Conservation (phyloP, 495 filamentous ascomycete species). For the Penicillium canariense region DNA sequence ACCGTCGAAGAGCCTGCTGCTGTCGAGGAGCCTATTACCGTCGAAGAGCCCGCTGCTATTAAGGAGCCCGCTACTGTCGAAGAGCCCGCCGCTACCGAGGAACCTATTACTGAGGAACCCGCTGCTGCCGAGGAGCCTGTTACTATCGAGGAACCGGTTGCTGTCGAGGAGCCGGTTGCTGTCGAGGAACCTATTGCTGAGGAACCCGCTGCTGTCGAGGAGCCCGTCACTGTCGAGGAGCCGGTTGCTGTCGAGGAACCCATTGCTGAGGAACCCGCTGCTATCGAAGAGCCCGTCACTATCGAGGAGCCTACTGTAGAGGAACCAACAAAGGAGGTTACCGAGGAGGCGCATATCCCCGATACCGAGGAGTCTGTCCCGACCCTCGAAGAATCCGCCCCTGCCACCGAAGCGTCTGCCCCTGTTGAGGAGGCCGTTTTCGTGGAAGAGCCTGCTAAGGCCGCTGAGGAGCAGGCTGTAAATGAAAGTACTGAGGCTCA, state of each 20-base stretch:
- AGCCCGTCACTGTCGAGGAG: background rate
- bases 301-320: background rate
- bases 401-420: constrained; percentile 2
- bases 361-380: constrained; percentile 2
- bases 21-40: background rate
- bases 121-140: background rate
- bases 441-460: background rate
- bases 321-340: background rate
- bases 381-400: constrained; percentile 5
- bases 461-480: background rate
- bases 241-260: background rate
- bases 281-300: background rate
- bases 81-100: too few species aligned
- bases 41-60: constrained; percentile 4
- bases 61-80: background rate
- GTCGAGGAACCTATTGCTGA: background rate
- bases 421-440: background rate
- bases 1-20: background rate
- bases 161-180: background rate
- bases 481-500: background rate
- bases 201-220: background rate
- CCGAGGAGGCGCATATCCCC: background rate
- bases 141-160: too few species aligned
- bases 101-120: background rate
- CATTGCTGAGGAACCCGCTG: background rate